Conservation (phyloP, 1,139 yeast genomes). For the Hemisphaericaspora lyxosophila region DNA sequence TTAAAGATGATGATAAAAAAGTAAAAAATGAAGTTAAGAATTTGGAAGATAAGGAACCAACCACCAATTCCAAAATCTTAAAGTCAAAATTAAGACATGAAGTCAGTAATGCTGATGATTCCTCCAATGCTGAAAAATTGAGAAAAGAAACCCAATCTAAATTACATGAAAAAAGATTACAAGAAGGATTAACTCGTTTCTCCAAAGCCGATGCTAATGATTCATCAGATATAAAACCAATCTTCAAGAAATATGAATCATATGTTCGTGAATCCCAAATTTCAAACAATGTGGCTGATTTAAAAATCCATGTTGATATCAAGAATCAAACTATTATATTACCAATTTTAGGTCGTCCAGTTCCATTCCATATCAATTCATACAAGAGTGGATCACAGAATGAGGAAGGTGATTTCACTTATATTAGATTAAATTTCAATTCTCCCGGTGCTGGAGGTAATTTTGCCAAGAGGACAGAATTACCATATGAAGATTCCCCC, state of each 20-base stretch:
- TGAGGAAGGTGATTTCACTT: constrained; percentile 95
- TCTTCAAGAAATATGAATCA: constrained; percentile 89
- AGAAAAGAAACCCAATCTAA: constrained; percentile 82
- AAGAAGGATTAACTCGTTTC: constrained; percentile 78
- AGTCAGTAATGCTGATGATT: constrained; percentile 66
- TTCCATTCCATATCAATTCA: constrained; percentile 93
- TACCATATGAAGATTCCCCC: constrained; percentile 88
- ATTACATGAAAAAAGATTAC: constrained; percentile 80
- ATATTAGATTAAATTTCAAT: constrained; percentile 84
- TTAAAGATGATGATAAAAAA: constrained; percentile 54
- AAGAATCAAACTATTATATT: constrained; percentile 85
- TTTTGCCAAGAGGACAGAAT: constrained; percentile 66
- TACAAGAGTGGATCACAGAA: constrained; percentile 93
- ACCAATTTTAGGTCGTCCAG: constrained; percentile 95
- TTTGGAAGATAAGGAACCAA: constrained; percentile 28
- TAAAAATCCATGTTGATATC: constrained; percentile 83
- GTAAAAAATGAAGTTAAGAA: constrained; percentile 24
- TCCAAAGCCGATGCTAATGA: constrained; percentile 73
- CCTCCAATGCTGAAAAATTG: constrained; percentile 67
- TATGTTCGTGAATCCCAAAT: constrained; percentile 91
- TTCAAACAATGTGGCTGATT: constrained; percentile 78
- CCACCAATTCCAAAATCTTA: constrained; percentile 56
- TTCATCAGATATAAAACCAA: constrained; percentile 64
- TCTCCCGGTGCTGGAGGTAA: constrained; percentile 88
- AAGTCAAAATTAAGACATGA: constrained; percentile 83